phyloP scores from a whole-genome alignment of 306 rosid species.

The Lithocarpus polystachyus region DNA sequence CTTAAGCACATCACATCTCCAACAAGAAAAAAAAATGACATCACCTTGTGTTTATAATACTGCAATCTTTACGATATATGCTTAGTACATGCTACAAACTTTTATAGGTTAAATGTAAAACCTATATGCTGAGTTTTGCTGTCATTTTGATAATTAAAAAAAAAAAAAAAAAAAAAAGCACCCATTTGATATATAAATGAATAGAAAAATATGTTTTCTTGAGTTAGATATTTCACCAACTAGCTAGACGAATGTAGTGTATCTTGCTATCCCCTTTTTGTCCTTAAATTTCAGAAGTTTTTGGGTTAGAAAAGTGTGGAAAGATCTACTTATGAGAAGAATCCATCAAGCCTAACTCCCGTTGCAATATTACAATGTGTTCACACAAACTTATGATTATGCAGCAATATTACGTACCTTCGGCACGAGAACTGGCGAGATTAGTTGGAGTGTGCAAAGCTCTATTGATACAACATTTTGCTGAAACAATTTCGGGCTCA shows the following conservation, averaged over 20 bases:
- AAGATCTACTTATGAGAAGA: not conserved
- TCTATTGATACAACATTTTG: conserved; percentile 78
- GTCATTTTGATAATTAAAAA: not conserved
- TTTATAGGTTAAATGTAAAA: too few relatives aligned
- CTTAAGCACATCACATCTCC: not conserved
- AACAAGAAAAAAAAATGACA: not conserved
- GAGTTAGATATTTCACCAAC: not conserved
- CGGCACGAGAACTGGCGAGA: conserved; percentile 80
- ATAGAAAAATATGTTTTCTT: not conserved
- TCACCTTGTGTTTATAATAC: not conserved
- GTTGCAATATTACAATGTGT: not conserved
- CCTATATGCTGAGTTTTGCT: not conserved
- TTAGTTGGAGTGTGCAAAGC: conserved; percentile 86
- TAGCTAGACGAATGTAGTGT: not conserved
- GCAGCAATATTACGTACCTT: conserved; percentile 74
- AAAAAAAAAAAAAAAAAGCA: not conserved
- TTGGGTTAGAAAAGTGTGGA: not conserved
- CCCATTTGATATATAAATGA: not conserved
- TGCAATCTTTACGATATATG: too few relatives aligned
- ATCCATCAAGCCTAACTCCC: not conserved
- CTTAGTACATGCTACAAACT: too few relatives aligned
- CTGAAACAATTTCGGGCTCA: conserved; percentile 79
- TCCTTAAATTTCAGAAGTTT: not conserved
- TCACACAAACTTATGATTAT: conserved; percentile 15
- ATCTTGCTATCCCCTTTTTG: not conserved